These are phyloP conservation scores for Phytophthora brassicae DNA, from an alignment of 352 stramenopile species.

Conservation along the genomic window DNA sequence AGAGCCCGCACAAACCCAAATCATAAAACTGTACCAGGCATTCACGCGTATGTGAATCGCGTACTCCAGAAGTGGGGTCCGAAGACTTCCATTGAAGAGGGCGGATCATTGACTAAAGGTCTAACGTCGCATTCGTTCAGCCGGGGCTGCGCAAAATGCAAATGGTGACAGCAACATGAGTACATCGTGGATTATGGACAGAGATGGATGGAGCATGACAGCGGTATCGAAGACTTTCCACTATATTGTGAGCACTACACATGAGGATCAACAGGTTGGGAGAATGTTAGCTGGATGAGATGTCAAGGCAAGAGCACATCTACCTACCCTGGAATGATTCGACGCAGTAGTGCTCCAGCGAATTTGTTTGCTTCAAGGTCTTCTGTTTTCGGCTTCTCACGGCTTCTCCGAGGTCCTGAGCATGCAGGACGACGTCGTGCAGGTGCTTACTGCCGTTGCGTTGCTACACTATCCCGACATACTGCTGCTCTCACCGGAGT, in stretches of 20 bases:
- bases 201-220: conserved; percentile 2
- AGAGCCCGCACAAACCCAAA: background rate
- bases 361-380: background rate
- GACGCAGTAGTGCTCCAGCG: background rate
- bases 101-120: background rate
- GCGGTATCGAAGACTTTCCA: conserved; percentile 11
- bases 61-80: background rate
- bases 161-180: conserved; percentile 3
- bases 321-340: background rate
- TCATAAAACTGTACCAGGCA: background rate
- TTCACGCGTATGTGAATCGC: conserved; percentile 7
- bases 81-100: background rate
- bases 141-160: conserved; percentile 1
- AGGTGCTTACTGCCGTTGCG: background rate
- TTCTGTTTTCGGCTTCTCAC: background rate
- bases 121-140: conserved; percentile 12
- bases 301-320: background rate
- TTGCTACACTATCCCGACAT: conserved; percentile 3
- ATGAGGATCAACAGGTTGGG: conserved; percentile 5
- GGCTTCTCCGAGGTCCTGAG: background rate
- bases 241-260: conserved; percentile 13
- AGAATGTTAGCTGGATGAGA: conserved; percentile 1
- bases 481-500: background rate
- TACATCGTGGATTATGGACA: conserved; percentile 11
- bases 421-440: background rate